Evolutionary conservation across 306 rosid species (phyloP), one percentile per base, ranked within the genome.

Genomic region (Fragaria iinumae): DNA sequence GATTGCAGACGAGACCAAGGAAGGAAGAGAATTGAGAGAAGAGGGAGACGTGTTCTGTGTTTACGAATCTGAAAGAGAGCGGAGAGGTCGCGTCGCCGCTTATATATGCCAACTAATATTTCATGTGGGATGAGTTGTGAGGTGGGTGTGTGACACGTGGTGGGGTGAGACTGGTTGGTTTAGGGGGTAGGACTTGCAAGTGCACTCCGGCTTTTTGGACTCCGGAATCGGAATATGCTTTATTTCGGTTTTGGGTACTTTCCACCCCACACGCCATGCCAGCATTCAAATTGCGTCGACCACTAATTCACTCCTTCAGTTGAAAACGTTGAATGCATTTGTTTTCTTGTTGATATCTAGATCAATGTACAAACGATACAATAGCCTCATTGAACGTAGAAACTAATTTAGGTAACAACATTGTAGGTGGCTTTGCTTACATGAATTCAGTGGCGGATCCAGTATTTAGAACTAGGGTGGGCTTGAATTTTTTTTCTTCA

Each of bases 11-110:
- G 71, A 60, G 53, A 47, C 16, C 50, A 47, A 47, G 27, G 49
- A 23, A 52, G 10, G 17, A 3, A 38, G 6, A n/a, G 45, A 47
- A 43, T 17, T 1, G 45, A 44, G 64, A 50, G 38, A n/a, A 14
- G 14, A 25, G 41, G 0, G 47, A 36, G 34, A 66, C 65, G 71
- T 82, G 69, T 41, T 6, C 1, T 41, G 44, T 32, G 47, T 77
- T 48, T 38, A 65, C 49, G 18, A 67, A 66, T 53, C 71, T 25
- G 66, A 59, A 7, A 56, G 43, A 1, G 3, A 2, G 21, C 34
- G 48, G 16, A 63, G 21, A 17, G 57, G 53, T 6, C 79, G 81
- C 74, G 53, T 67, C 85, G 81, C 85, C 81, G 65, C 79, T 59
- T 75, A 81, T 73, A 60, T 50, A 34, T 49, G 12, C 44, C 39